These are phyloP conservation scores for Kodamaea leandrae DNA, from an alignment of 805 yeast genomes.

Conservation along the genomic window DNA sequence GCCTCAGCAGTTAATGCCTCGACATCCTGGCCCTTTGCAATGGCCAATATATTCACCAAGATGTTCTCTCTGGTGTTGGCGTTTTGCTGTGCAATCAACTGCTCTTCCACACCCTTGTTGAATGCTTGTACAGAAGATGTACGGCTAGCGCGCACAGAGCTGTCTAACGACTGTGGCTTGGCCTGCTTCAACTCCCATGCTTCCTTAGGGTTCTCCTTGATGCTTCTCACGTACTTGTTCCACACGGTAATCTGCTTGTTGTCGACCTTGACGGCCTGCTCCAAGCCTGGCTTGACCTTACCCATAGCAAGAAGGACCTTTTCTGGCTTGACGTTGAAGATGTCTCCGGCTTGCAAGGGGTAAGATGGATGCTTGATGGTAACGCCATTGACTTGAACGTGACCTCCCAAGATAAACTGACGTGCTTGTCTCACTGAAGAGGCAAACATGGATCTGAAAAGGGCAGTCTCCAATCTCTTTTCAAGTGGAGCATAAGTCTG, in stretches of 20 bases:
- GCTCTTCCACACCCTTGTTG: slow-evolving; percentile 40
- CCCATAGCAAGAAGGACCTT: slow-evolving; percentile 85
- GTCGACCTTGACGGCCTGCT: slow-evolving; percentile 66
- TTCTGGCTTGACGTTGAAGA: slow-evolving; percentile 81
- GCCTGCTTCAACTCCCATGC: slow-evolving; percentile 51
- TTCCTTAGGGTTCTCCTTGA: slow-evolving; percentile 53
- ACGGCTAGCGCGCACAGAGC: slow-evolving; percentile 15
- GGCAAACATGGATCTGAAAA: slow-evolving; percentile 91
- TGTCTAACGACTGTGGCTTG: slow-evolving; percentile 38
- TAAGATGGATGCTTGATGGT: slow-evolving; percentile 75
- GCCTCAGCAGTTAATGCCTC: slow-evolving; percentile 19
- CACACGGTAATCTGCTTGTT: slow-evolving; percentile 68
- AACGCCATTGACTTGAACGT: slow-evolving; percentile 84
- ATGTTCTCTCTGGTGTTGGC: slow-evolving; percentile 46
- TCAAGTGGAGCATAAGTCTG: slow-evolving; percentile 90
- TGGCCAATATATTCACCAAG: slow-evolving; percentile 41
- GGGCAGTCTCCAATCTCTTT: slow-evolving; percentile 82
- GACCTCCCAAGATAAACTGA: slow-evolving; percentile 75
- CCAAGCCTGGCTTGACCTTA: slow-evolving; percentile 72
- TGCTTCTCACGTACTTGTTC: slow-evolving; percentile 68
- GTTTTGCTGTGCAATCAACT: slow-evolving; percentile 43
- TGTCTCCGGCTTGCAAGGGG: slow-evolving; percentile 78
- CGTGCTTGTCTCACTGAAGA: slow-evolving; percentile 92
- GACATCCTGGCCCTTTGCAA: slow-evolving; percentile 23
- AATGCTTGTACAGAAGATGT: slow-evolving; percentile 20